Percentiles rank a stretch among this genome's conserved stretches.
Evolutionary conservation across 2,329 filamentous ascomycete genomes (phyloP).

Genomic region (Microcyclospora tardicrescens): DNA sequence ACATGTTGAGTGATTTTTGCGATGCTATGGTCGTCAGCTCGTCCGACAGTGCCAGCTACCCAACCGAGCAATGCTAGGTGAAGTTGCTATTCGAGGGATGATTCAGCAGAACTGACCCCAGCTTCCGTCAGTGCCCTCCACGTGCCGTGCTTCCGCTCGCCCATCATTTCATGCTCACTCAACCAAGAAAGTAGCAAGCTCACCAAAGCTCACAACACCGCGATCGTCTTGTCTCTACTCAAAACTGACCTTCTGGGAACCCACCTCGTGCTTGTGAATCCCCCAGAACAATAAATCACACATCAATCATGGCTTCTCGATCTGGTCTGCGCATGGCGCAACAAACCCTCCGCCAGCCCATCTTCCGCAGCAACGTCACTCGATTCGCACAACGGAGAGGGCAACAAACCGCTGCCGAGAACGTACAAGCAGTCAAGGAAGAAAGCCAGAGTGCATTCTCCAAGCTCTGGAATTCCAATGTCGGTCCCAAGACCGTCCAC

Average conservation of each 20-base stretch:
- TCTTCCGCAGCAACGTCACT: constrained; percentile 18
- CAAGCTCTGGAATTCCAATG: constrained; percentile 47
- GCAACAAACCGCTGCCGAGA: constrained; percentile 49
- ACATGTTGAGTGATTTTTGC: neutral
- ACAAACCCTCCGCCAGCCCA: constrained; percentile 38
- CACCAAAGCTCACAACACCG: neutral
- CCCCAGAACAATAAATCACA: neutral
- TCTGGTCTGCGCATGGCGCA: constrained; percentile 45
- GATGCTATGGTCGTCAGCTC: neutral
- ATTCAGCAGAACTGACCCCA: no score
- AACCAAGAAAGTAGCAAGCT: no score
- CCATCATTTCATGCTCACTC: no score
- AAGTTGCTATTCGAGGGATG: no score
- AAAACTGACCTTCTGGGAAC: neutral
- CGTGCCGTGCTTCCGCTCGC: no score
- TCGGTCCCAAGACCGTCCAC: constrained; percentile 67
- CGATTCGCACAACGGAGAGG: constrained; percentile 47
- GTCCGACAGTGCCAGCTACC: no score
- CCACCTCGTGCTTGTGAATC: neutral
- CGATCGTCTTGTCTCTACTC: neutral
- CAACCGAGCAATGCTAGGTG: no score
- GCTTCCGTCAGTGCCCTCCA: no score
- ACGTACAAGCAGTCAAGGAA: constrained; percentile 16
- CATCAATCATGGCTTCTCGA: constrained; percentile 31
- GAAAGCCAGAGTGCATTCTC: constrained; percentile 41